These are phyloP conservation scores for Fistulifera pelliculosa DNA, from an alignment of 108 stramenopile genomes.

Conservation along the genomic window DNA sequence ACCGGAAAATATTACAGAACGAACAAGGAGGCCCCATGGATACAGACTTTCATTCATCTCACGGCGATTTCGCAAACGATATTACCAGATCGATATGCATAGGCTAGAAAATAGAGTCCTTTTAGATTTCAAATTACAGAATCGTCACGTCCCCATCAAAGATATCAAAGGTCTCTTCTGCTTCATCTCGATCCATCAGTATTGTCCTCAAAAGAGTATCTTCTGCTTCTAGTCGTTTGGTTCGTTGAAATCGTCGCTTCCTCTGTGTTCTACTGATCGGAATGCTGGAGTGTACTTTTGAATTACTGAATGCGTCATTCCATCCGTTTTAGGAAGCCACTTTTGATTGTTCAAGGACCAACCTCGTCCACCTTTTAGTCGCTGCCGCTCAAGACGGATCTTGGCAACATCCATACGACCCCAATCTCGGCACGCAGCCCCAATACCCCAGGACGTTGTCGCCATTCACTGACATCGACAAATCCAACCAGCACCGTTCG, in stretches of 20 bases:
- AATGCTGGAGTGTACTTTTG: constrained; percentile 28
- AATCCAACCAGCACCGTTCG: constrained; percentile 66
- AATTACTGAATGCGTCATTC: constrained; percentile 4
- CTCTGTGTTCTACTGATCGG: constrained; percentile 28
- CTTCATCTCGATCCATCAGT: constrained; percentile 17
- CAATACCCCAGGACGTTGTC: constrained; percentile 33
- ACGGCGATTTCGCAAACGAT: too few species aligned
- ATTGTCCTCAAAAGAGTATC: constrained; percentile 48
- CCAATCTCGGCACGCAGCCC: constrained; percentile 45
- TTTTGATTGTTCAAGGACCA: constrained; percentile 37
- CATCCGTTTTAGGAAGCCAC: constrained; percentile 27
- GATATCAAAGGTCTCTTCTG: too few species aligned
- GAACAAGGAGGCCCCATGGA: background rate
- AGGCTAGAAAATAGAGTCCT: too few species aligned
- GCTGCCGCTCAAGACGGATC: constrained; percentile 23
- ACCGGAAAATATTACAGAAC: constrained; percentile 4
- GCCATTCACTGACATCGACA: constrained; percentile 52
- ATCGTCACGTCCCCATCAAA: too few species aligned
- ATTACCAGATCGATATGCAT: too few species aligned
- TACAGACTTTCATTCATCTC: too few species aligned
- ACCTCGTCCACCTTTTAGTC: constrained; percentile 12
- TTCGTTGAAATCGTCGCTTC: constrained; percentile 35
- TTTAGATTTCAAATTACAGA: too few species aligned
- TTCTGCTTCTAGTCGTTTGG: constrained; percentile 41
- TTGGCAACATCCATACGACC: constrained; percentile 64